Base-by-base conservation (phyloP, 148 eudicot genomes). In the Mesembryanthemum crystallinum region DNA sequence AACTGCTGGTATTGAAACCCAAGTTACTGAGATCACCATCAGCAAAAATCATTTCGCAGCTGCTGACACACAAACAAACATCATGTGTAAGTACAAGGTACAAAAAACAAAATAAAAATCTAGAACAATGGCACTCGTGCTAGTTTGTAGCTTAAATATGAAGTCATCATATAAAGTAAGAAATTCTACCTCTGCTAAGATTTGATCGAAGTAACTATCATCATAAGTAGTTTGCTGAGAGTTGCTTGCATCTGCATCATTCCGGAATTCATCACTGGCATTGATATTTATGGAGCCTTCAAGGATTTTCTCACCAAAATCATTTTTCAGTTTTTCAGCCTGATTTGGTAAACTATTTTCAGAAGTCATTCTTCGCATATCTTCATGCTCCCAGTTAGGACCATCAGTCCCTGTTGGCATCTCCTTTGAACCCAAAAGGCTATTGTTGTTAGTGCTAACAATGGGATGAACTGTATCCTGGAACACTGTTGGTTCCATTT, bases 111-210 rank as follows among this genome's bases (percentile, higher is more conserved):
- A 35, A 13, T 14, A 52, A 49, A 51, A 35, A 3, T 49, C 3
- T 11, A 51, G n/a, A 32, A 47, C 13, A 25, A 27, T 23, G 1
- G 8, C 23, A 20, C 18, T 54, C 59, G 20, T 54, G 18, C 23
- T 4, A 54, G 8, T 32, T 18, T 18, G 6, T 27, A 0, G 0
- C 15, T 1, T 3, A 52, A 7, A 8, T 33, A 51, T 25, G 35
- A 2, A 52, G 30, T 51, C 18, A 39, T 21, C n/a, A 42, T 7
- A 17, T 32, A 58, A 7, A 30, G 47, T 9, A 59, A 39, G 55
- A 43, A 45, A 37, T 54, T 3, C 17, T 12, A 80, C 83, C 83
- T 80, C 79, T 0, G 76, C 60, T n/a, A 80, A 28, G 9, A 75
- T 70, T 42, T 30, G 67, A 35, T 75, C 62, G 30, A 80, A 43